Base-by-base conservation (phyloP, 2,329 filamentous ascomycete species). In the Aspergillus novoparasiticus region DNA sequence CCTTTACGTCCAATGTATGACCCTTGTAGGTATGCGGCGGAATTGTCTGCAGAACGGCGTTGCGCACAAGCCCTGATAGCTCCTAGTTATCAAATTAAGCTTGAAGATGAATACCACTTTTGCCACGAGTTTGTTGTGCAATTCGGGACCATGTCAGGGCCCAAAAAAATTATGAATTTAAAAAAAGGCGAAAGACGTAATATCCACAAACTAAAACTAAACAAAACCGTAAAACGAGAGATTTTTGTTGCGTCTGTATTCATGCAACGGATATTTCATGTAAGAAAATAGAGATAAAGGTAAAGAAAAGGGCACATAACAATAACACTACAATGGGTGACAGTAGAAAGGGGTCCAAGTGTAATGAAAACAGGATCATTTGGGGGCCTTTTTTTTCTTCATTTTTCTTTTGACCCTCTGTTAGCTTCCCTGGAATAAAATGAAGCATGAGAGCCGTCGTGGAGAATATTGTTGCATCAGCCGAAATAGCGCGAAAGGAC, bases 41-140 rank as follows among this genome's bases (percentile, higher is more conserved):
- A 67, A 64, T 65, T 57, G 61, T 72, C 68, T 74, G 71, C 71
- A 73, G 65, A 70, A 59, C 28, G 54, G 65, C 50, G 60, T 63
- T 64, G 63, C 51, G 65, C 65, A 68, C 65, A 65, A 68, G 65
- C 63, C 68, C 62, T 68, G 63, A 63, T 60, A 64, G 62, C 61
- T 64, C 66, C 66, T 59, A 64, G 60, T 68, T 64, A 63, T 65
- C 68, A 63, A 64, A 66, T 70, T 66, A 69, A 68, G 67, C 65
- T 68, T 67, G 66, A 62, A 59, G 62, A 43, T 55, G 41, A 71
- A 65, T 67, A 69, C 68, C 64, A 66, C 64, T 64, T 63, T 71
- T 64, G 68, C 73, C 74, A 76, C 71, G 72, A 75, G 70, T 64
- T 69, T 62, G 60, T 68, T 64, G 64, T 68, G 63, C 62, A 70